Conservation (phyloP, 1,139 yeast genomes). For the Zygosaccharomyces sapae region DNA sequence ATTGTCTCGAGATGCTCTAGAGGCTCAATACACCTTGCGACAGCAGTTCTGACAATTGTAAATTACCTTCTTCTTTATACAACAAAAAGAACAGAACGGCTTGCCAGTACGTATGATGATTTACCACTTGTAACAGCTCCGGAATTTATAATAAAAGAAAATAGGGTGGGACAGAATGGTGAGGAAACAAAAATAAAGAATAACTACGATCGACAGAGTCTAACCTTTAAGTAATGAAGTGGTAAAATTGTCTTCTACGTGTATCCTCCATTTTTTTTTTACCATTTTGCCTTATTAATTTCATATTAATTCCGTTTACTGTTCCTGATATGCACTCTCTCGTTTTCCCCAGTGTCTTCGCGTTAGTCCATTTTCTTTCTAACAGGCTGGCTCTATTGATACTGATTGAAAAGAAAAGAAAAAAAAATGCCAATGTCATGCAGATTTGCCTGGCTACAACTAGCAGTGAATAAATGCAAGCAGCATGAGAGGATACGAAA, state of each 20-base stretch:
- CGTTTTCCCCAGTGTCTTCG: not conserved
- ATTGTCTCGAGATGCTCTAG: not conserved
- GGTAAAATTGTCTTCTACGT: not conserved
- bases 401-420: not conserved
- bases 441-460: not conserved
- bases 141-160: constrained; percentile 3
- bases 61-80: too few relatives aligned
- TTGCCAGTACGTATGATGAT: too few relatives aligned
- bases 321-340: not conserved
- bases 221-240: constrained; percentile 6
- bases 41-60: too few relatives aligned
- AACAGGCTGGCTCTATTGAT: constrained; percentile 2
- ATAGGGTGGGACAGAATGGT: not conserved
- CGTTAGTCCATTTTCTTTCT: not conserved
- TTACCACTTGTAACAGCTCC: too few relatives aligned
- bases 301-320: not conserved
- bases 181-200: not conserved
- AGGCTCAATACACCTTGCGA: not conserved
- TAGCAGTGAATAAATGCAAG: not conserved
- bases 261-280: constrained; percentile 5
- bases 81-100: too few relatives aligned
- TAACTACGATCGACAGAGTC: not conserved
- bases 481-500: not conserved
- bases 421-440: not conserved
- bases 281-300: not conserved